Percentiles rank a stretch among this genome's conserved stretches.
Evolutionary conservation across 306 rosid genomes (phyloP).

Genomic region (Sicyos baderoa): DNA sequence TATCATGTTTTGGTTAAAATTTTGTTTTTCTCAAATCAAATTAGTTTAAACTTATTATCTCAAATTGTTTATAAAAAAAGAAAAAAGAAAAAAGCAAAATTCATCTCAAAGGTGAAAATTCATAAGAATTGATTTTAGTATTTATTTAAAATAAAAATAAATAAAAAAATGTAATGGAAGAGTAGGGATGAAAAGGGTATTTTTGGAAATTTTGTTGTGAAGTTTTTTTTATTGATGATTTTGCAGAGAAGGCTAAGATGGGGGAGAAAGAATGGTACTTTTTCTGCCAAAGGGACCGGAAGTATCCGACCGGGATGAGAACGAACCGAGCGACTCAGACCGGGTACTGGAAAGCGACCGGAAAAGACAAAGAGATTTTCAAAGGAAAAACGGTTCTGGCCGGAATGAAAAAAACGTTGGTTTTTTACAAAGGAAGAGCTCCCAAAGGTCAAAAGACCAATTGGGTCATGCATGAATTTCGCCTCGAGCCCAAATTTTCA

Average conservation of each 20-base stretch:
- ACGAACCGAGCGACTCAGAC: conserved; percentile 85
- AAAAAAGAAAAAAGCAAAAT: too few relatives aligned
- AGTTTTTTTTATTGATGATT: background rate
- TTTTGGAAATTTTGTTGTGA: background rate
- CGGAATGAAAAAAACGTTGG: conserved; percentile 97
- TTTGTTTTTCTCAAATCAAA: background rate
- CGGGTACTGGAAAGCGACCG: conserved; percentile 97
- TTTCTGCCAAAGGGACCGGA: conserved; percentile 76
- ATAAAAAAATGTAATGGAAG: too few relatives aligned
- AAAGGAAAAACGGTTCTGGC: conserved; percentile 51
- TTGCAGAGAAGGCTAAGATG: conserved; percentile 81
- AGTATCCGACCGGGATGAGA: conserved; percentile 94
- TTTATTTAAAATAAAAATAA: too few relatives aligned
- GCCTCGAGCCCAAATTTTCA: conserved; percentile 62
- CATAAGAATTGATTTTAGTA: too few relatives aligned
- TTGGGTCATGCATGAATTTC: conserved; percentile 96
- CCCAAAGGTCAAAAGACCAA: conserved; percentile 83
- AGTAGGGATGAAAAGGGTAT: background rate
- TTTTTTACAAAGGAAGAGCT: conserved; percentile 88
- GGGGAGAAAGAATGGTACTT: conserved; percentile 95
- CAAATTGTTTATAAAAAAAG: too few relatives aligned
- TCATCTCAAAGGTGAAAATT: too few relatives aligned
- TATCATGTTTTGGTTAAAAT: too few relatives aligned
- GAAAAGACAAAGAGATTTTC: conserved; percentile 75
- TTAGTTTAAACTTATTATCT: too few relatives aligned